Conservation (phyloP, 2,329 filamentous ascomycete species). For the Sclerotinia nivalis region DNA sequence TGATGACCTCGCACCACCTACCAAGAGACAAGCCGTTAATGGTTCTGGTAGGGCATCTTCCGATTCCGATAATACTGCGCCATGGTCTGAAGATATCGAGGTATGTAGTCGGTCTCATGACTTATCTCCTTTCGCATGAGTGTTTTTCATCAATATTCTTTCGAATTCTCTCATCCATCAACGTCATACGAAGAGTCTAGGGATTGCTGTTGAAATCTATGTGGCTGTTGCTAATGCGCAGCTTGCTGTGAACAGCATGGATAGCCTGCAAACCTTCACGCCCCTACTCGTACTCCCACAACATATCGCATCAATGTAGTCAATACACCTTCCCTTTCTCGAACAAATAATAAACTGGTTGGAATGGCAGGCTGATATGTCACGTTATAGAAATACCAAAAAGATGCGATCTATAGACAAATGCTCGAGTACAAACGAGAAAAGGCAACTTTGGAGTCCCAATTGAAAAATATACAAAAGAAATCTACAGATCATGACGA, state of each 20-base stretch:
- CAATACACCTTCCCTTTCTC: conserved; percentile 26
- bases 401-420: conserved; percentile 94
- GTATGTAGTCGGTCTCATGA: conserved; percentile 53
- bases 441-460: conserved; percentile 76
- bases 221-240: conserved; percentile 47
- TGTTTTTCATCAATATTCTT: conserved; percentile 26
- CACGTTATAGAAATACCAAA: conserved; percentile 73
- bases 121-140: conserved; percentile 15
- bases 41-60: conserved; percentile 67
- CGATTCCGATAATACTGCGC: conserved; percentile 60
- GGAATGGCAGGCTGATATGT: conserved; percentile 43
- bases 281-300: conserved; percentile 34
- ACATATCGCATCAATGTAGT: conserved; percentile 22
- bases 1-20: conserved; percentile 83
- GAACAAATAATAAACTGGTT: conserved; percentile 42
- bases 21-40: conserved; percentile 90
- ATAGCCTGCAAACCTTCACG: conserved; percentile 42
- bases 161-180: conserved; percentile 27
- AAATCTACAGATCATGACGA: conserved; percentile 83
- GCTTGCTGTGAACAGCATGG: conserved; percentile 48
- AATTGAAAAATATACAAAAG: conserved; percentile 78
- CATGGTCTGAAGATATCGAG: conserved; percentile 70
- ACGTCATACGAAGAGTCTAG: conserved; percentile 28
- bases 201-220: conserved; percentile 34
- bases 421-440: conserved; percentile 98